phyloP scores from a whole-genome alignment of 1,284 basidiomycete species.

The Cryptococcus sp. region DNA sequence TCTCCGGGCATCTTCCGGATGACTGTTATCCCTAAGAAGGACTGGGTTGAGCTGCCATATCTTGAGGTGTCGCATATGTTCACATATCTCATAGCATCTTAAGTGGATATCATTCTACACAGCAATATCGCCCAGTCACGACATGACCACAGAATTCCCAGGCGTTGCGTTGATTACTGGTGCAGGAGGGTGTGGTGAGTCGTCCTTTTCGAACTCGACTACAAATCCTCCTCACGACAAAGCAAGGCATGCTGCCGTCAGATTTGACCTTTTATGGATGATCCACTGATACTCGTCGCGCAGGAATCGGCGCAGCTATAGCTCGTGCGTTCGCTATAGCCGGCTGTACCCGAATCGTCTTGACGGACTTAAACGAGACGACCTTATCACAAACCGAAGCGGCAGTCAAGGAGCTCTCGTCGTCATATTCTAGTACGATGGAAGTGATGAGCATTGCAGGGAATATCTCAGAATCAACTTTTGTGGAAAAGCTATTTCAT shows the following conservation, averaged over 20 bases:
- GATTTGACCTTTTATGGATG: background rate
- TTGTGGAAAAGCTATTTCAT: conserved; percentile 21
- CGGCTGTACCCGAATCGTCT: conserved; percentile 18
- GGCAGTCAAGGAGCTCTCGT: background rate
- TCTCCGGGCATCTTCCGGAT: no score
- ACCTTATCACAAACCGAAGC: conserved; percentile 16
- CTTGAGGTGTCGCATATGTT: no score
- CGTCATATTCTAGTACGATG: background rate
- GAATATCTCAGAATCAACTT: conserved; percentile 20
- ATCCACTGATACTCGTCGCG: background rate
- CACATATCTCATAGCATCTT: no score
- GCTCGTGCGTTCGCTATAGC: conserved; percentile 25
- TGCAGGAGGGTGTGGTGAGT: conserved; percentile 30
- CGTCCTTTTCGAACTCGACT: no score
- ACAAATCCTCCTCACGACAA: background rate
- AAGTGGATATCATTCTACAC: no score
- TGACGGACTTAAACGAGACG: conserved; percentile 27
- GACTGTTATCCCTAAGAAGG: no score
- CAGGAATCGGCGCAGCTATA: conserved; percentile 30
- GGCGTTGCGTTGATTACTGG: conserved; percentile 30
- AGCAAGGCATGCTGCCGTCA: no score
- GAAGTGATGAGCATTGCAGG: conserved; percentile 16
- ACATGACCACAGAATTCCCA: conserved; percentile 5
- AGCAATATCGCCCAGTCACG: no score
- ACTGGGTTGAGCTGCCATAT: no score